Evolutionary conservation across 1,139 yeast species (phyloP).

Genomic region (Saccharomyces hybrid): DNA sequence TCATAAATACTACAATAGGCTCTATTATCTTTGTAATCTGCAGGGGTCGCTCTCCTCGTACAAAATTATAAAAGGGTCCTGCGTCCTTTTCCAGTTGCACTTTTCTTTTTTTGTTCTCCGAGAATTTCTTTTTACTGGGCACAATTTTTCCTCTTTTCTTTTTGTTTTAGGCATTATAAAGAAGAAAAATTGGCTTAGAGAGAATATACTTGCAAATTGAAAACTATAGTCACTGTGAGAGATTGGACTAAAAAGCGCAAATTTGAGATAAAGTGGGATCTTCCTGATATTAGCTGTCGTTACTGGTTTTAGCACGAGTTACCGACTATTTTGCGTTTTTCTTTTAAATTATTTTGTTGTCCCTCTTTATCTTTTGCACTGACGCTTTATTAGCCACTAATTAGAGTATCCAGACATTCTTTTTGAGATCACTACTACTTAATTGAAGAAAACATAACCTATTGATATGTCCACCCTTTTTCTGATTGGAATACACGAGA

Average conservation of each 20-base stretch:
- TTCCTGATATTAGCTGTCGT: neutral
- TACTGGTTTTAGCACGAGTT: neutral
- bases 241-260: neutral
- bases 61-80: neutral
- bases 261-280: neutral
- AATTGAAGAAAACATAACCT: neutral
- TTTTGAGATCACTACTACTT: neutral
- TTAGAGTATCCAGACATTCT: neutral
- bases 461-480: conserved; percentile 13
- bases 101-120: neutral
- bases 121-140: neutral
- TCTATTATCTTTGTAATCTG: neutral
- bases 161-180: neutral
- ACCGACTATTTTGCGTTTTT: neutral
- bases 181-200: neutral
- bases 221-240: neutral
- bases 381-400: neutral
- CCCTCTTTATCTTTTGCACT: neutral
- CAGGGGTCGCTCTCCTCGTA: neutral
- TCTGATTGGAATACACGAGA: conserved; percentile 6
- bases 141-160: neutral
- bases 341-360: neutral
- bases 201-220: neutral
- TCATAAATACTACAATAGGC: neutral
- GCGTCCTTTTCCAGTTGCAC: neutral